These are phyloP conservation scores for Rubia yunnanensis DNA, from an alignment of 257 asterid genomes.

Conservation along the genomic window DNA sequence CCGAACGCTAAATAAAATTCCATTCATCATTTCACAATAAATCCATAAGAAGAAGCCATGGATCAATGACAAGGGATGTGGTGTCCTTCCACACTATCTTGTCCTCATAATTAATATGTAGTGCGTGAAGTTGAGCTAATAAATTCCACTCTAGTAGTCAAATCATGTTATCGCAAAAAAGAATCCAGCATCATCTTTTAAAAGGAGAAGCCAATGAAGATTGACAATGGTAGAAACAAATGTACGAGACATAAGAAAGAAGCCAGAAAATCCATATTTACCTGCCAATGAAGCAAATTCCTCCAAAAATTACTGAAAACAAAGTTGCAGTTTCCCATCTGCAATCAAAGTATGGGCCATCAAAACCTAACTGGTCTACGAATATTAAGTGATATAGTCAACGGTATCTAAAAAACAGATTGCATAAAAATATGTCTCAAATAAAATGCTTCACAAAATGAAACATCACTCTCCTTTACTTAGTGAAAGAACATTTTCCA, in stretches of 20 bases:
- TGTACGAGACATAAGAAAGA: background rate
- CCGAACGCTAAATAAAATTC: background rate
- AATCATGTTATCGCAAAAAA: background rate
- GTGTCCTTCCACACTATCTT: background rate
- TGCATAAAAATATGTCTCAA: background rate
- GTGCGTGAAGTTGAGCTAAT: background rate
- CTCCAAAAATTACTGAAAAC: slow-evolving; percentile 74
- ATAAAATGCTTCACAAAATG: background rate
- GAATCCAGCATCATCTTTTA: background rate
- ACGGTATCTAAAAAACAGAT: background rate
- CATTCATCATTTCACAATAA: background rate
- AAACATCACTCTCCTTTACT: background rate
- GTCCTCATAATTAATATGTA: background rate
- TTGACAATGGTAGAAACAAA: background rate
- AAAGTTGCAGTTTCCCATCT: slow-evolving; percentile 91
- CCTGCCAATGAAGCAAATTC: slow-evolving; percentile 90
- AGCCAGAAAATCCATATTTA: slow-evolving; percentile 15
- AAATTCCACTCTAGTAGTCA: background rate
- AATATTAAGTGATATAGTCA: slow-evolving; percentile 30
- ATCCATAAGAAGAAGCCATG: background rate
- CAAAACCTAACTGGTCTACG: slow-evolving; percentile 57
- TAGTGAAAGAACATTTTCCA: background rate
- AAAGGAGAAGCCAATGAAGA: background rate
- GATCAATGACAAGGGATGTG: background rate
- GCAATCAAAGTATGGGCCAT: slow-evolving; percentile 79